Evolutionary conservation across 257 asterid species (phyloP).

Genomic region (Primulina huaijiensis): DNA sequence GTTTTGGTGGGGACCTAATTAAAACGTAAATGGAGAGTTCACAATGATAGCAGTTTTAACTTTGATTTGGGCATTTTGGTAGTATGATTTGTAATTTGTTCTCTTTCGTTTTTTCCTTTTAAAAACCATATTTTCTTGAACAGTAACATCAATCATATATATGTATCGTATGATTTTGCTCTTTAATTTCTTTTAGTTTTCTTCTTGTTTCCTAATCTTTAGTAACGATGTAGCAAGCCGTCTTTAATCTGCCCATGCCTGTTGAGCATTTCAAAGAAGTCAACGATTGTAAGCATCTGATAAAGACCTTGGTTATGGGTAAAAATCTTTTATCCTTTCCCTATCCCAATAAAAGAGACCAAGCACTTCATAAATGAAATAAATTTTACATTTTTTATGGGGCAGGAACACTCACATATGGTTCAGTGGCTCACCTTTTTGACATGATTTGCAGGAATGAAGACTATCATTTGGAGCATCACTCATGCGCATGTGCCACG

Average conservation of each 20-base stretch:
- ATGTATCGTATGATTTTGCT: neutral
- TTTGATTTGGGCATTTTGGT: neutral
- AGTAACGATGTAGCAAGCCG: constrained; percentile 59
- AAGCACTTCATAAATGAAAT: neutral
- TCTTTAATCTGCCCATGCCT: constrained; percentile 72
- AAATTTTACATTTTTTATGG: constrained; percentile 3
- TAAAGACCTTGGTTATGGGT: constrained; percentile 98
- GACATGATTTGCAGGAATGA: constrained; percentile 70
- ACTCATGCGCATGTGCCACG: constrained; percentile 97
- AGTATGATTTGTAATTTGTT: neutral
- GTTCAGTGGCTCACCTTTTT: constrained; percentile 1
- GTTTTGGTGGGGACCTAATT: neutral
- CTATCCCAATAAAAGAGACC: constrained; percentile 14
- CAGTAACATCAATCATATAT: neutral
- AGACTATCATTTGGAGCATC: constrained; percentile 97
- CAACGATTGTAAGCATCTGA: constrained; percentile 94
- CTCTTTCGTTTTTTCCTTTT: neutral
- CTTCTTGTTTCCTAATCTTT: constrained; percentile 27
- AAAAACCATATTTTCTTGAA: too few relatives aligned
- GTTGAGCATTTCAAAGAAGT: constrained; percentile 97
- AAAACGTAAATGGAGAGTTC: neutral
- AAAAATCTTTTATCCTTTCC: constrained; percentile 31
- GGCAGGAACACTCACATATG: constrained; percentile 1
- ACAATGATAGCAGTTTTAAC: neutral
- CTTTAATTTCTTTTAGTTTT: constrained; percentile 15